Evolutionary conservation across 441 rosid species (phyloP).

Genomic region (Populus tomentosa): DNA sequence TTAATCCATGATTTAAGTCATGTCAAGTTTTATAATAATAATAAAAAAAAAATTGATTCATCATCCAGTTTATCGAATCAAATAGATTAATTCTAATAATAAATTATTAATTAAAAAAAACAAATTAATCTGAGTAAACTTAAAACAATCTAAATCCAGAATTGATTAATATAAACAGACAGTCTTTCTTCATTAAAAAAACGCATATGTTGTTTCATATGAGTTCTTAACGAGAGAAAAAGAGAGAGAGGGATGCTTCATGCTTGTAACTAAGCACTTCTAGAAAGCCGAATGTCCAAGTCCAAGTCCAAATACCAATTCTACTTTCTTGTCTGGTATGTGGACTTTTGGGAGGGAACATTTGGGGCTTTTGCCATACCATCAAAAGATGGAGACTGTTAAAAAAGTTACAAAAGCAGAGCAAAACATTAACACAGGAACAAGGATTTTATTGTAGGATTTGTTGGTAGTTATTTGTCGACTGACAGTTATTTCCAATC

Average conservation of each 20-base stretch:
- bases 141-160: not conserved
- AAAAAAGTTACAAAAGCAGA: not conserved
- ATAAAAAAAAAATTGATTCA: no score
- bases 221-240: not conserved
- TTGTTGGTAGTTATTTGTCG: conserved; percentile 25
- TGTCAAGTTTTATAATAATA: no score
- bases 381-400: conserved; percentile 1
- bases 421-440: not conserved
- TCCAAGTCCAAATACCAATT: not conserved
- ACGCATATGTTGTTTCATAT: not conserved
- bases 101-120: no score
- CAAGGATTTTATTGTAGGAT: conserved; percentile 5
- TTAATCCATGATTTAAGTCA: no score
- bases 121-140: no score
- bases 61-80: no score
- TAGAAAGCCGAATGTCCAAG: conserved; percentile 9
- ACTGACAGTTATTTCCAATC: conserved; percentile 2
- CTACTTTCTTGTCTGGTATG: not conserved
- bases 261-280: not conserved
- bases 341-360: not conserved
- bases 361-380: not conserved
- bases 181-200: conserved; percentile 6
- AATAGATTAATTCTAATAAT: no score
- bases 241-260: not conserved
- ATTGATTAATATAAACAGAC: conserved; percentile 25